Evolutionary conservation across 78 protist species (phyloP).

Genomic region (Goniomonas avonlea): DNA sequence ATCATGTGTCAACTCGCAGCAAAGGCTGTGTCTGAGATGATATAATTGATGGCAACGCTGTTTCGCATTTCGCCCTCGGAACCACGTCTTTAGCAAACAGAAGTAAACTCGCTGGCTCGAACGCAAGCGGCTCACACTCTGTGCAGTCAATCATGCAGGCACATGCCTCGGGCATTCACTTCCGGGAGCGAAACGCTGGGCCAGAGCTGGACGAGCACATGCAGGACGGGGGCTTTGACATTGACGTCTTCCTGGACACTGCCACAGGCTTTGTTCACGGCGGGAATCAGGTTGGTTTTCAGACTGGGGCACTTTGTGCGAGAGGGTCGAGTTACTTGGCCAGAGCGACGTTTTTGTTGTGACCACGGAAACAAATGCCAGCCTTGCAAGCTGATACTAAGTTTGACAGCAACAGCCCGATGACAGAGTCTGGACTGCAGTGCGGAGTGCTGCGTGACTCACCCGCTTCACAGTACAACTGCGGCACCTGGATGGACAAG

Average conservation of each 20-base stretch:
- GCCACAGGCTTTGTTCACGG: constrained; percentile 35
- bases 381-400: too few relatives aligned
- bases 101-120: too few relatives aligned
- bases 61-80: neutral
- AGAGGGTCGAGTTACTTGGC: too few relatives aligned
- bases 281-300: constrained; percentile 37
- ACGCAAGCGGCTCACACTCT: too few relatives aligned
- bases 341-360: too few relatives aligned
- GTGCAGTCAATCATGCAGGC: neutral
- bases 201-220: constrained; percentile 70
- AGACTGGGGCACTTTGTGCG: neutral
- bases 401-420: neutral
- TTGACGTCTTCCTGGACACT: constrained; percentile 20
- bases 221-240: constrained; percentile 74
- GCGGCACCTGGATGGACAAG: constrained; percentile 96
- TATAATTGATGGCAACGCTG: too few relatives aligned
- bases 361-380: too few relatives aligned
- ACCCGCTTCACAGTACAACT: too few relatives aligned
- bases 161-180: constrained; percentile 56
- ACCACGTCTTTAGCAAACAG: neutral
- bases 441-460: too few relatives aligned
- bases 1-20: too few relatives aligned
- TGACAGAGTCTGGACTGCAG: constrained; percentile 73
- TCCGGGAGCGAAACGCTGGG: constrained; percentile 85
- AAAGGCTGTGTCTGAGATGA: too few relatives aligned